Base-by-base conservation (phyloP, 2,329 filamentous ascomycete species). In the Coniella vitis region DNA sequence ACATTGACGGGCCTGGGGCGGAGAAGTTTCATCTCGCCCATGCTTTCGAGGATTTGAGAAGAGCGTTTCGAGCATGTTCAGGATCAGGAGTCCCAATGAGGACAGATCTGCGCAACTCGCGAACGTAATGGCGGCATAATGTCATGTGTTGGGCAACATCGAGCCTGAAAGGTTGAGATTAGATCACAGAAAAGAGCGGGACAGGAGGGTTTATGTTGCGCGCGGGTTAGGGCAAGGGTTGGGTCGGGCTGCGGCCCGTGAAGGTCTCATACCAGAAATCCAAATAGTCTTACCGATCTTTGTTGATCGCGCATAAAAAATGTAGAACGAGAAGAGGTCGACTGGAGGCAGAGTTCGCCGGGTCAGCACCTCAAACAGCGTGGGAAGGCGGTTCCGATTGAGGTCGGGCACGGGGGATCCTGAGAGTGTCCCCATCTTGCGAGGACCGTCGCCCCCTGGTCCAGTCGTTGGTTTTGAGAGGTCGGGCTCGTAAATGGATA, bases 141-240 rank as follows among this genome's bases (percentile, higher is more conserved):
- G 91, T 95, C 85, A 97, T 96, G 70, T 98, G 93, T 65, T 98
- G 93, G 14, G 93, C 91, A 52, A 98, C 93, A 83, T 98, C 93
- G 60, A 98, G 89, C 93, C 91, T 97, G 60, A 41, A 10, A 51
- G 51, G 52, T 53, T 47, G 52, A 62, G 9, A 62, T 60, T 38
- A 54, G 48, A 48, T 22, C 17, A 22, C 34, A 31, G n/a, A 49
- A 51, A 17, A 16, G 9, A 19, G 16, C 16, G 14, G 7, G 8
- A 8, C 17, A 20, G 55, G 47, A 40, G 41, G 47, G 35, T 39
- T 25, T 31, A 1, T 32, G 39, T 34, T 34, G 10, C 5, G 10
- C 10, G 25, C 25, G 25, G 25, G 25, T 29, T 29, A 29, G 19
- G 21, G 14, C 56, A 38, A 49, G 55, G 47, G 42, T 14, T 36